A percentile compares a stretch with the other conserved stretches of the same genome.
These are phyloP conservation scores for Graphilbum sp. DNA, from an alignment of 2,329 filamentous ascomycete genomes.

Conservation along the genomic window DNA sequence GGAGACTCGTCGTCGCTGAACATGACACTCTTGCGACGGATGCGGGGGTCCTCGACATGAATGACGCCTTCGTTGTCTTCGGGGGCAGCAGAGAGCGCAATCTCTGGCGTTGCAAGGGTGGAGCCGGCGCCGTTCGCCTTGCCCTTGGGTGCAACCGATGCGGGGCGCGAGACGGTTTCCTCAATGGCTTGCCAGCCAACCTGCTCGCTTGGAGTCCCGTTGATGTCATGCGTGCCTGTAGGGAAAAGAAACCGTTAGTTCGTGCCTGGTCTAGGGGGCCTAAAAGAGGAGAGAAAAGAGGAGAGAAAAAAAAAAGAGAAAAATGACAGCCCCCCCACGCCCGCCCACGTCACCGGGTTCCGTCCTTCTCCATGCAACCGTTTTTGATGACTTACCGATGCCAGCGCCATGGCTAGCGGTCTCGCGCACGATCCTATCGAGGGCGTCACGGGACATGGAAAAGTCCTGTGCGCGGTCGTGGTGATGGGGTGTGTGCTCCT, in stretches of 20 bases:
- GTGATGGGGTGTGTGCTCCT: constrained; percentile 47
- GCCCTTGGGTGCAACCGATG: constrained; percentile 7
- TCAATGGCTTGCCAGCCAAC: constrained; percentile 78
- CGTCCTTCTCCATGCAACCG: no score
- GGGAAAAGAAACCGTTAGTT: constrained; percentile 3
- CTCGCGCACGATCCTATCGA: constrained; percentile 76
- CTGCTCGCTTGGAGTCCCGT: constrained; percentile 75
- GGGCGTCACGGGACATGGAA: constrained; percentile 73
- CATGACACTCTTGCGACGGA: constrained; percentile 24
- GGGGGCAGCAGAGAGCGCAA: constrained; percentile 13
- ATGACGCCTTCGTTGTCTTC: constrained; percentile 44
- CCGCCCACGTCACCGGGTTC: not conserved
- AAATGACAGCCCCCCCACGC: not conserved
- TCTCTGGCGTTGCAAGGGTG: constrained; percentile 11
- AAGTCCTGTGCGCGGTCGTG: constrained; percentile 50
- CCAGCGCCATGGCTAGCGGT: constrained; percentile 40
- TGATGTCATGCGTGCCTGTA: constrained; percentile 44
- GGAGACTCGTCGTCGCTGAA: constrained; percentile 25
- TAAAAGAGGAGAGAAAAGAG: not conserved
- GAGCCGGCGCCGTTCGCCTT: constrained; percentile 7
- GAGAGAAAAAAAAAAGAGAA: not conserved
- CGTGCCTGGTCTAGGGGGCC: not conserved
- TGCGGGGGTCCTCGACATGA: constrained; percentile 55
- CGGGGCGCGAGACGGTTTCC: constrained; percentile 54
- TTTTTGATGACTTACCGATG: constrained; percentile 26